Conservation (phyloP, 2,329 filamentous ascomycete genomes). For the Fusarium staphyleae region DNA sequence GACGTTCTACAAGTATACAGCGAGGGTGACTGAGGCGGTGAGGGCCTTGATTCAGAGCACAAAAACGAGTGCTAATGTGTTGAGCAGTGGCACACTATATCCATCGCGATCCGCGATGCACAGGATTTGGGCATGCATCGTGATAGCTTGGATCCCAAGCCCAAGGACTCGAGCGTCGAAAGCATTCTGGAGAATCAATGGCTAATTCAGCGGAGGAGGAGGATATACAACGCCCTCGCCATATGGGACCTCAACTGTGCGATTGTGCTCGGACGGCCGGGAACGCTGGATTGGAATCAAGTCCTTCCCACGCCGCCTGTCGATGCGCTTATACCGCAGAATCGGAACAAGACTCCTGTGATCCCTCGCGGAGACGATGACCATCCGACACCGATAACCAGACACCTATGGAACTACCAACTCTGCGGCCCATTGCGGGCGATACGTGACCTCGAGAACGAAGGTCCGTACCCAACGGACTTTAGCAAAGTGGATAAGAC, state of each 20-base stretch:
- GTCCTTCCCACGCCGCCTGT: conserved; percentile 58
- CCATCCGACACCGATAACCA: conserved; percentile 64
- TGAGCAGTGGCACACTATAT: conserved; percentile 61
- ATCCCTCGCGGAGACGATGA: conserved; percentile 57
- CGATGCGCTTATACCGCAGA: conserved; percentile 58
- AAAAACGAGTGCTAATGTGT: background rate
- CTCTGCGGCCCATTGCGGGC: conserved; percentile 58
- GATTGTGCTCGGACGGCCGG: conserved; percentile 62
- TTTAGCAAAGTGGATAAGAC: conserved; percentile 61
- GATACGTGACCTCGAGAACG: conserved; percentile 63
- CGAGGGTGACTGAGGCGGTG: conserved; percentile 64
- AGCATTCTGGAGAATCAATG: conserved; percentile 63
- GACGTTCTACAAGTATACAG: conserved; percentile 65
- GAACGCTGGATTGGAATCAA: conserved; percentile 59
- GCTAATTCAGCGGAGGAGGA: conserved; percentile 62
- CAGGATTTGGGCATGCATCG: conserved; percentile 69
- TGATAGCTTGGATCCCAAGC: conserved; percentile 59
- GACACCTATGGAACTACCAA: conserved; percentile 59
- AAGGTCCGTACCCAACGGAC: conserved; percentile 62
- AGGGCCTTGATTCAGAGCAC: background rate
- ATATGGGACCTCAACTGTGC: conserved; percentile 61
- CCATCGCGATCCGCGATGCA: conserved; percentile 65
- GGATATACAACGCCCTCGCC: conserved; percentile 63
- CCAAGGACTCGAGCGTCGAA: conserved; percentile 54
- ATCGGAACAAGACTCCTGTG: conserved; percentile 57